Evolutionary conservation across 2,329 filamentous ascomycete genomes (phyloP).

Genomic region (Botrytis squamosa): DNA sequence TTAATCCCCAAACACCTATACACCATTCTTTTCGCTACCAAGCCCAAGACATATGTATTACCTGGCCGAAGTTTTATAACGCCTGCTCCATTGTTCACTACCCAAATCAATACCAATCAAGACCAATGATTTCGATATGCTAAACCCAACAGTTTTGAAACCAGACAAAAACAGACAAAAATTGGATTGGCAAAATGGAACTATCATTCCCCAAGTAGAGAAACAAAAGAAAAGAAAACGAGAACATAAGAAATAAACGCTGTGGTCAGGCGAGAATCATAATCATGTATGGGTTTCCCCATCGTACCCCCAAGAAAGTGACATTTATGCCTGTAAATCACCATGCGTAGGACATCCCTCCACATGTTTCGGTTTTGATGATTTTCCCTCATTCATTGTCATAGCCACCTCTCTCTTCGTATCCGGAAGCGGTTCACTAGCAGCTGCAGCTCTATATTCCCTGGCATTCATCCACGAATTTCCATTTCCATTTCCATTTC

Average conservation of each 20-base stretch:
- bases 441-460: neutral
- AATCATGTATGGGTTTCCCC: neutral
- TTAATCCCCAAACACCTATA: neutral
- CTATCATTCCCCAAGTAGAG: neutral
- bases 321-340: neutral
- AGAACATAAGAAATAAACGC: neutral
- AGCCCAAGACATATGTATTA: neutral
- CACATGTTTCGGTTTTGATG: neutral
- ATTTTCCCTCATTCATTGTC: neutral
- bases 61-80: neutral
- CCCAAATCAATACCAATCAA: neutral
- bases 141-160: neutral
- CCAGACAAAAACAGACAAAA: neutral
- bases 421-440: neutral
- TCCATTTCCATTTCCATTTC: neutral
- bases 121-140: neutral
- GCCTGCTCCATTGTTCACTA: neutral
- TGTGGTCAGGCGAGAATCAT: neutral
- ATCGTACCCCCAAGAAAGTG: no score
- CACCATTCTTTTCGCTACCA: neutral
- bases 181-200: neutral
- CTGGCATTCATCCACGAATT: conserved; percentile 9
- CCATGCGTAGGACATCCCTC: neutral
- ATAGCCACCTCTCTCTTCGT: neutral
- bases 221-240: neutral